phyloP scores from a whole-genome alignment of 2,329 filamentous ascomycete genomes.

The Cryoendolithus antarcticus region DNA sequence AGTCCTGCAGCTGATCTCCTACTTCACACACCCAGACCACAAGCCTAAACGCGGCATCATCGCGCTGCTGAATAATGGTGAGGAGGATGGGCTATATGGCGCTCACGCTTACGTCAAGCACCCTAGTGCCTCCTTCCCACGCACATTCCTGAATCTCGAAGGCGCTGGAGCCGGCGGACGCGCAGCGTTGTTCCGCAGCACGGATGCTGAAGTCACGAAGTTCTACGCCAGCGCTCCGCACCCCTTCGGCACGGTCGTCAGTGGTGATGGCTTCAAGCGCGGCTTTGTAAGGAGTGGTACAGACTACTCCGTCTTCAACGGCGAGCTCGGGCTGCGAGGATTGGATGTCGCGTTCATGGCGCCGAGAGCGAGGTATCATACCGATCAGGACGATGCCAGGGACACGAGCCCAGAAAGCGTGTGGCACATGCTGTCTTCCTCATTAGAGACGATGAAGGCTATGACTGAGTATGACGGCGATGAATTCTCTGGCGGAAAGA shows the following conservation, averaged over 20 bases:
- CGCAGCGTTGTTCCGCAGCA: slow-evolving; percentile 75
- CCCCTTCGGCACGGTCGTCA: slow-evolving; percentile 75
- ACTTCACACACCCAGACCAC: slow-evolving; percentile 60
- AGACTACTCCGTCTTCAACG: slow-evolving; percentile 75
- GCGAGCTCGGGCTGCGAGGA: slow-evolving; percentile 67
- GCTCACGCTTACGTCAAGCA: slow-evolving; percentile 75
- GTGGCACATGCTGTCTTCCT: slow-evolving; percentile 91
- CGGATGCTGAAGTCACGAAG: slow-evolving; percentile 72
- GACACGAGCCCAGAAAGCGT: slow-evolving; percentile 62
- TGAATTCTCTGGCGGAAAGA: slow-evolving; percentile 50
- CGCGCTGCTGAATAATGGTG: slow-evolving; percentile 83
- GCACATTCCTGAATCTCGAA: slow-evolving; percentile 88
- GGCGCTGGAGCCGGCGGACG: slow-evolving; percentile 85
- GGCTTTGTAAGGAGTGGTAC: slow-evolving; percentile 75
- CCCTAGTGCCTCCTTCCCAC: slow-evolving; percentile 65
- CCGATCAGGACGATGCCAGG: slow-evolving; percentile 69
- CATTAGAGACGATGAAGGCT: slow-evolving; percentile 59
- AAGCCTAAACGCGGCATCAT: slow-evolving; percentile 71
- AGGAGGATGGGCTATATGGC: slow-evolving; percentile 85
- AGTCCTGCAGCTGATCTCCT: slow-evolving; percentile 70
- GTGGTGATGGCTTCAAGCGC: slow-evolving; percentile 69
- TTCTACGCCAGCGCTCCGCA: slow-evolving; percentile 60
- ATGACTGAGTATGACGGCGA: slow-evolving; percentile 50
- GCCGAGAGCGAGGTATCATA: slow-evolving; percentile 80
- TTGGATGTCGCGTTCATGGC: slow-evolving; percentile 86